phyloP scores from a whole-genome alignment of 2,329 filamentous ascomycete species.

The Alternaria hordeiaustralica region DNA sequence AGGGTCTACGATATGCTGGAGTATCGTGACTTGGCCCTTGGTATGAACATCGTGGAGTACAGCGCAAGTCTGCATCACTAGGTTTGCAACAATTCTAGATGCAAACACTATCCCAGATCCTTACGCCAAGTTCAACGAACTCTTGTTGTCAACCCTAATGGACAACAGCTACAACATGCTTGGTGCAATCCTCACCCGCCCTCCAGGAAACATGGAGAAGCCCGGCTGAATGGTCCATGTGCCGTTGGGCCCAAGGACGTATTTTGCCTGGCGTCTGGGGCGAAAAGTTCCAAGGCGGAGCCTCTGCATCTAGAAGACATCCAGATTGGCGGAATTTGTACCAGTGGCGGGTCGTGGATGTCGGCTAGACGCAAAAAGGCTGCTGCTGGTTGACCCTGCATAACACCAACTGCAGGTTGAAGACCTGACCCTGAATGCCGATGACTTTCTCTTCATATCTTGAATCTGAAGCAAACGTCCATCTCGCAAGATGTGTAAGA shows the following conservation, averaged over 20 bases:
- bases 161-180: background rate
- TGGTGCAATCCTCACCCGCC: background rate
- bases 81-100: background rate
- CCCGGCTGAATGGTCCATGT: background rate
- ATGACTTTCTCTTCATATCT: background rate
- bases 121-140: background rate
- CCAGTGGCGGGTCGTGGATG: background rate
- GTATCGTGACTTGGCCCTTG: background rate
- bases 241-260: constrained; percentile 13
- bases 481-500: background rate
- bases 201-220: background rate
- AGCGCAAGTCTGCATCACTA: background rate
- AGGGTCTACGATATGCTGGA: background rate
- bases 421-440: constrained; percentile 11
- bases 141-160: background rate
- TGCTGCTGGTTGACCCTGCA: constrained; percentile 35
- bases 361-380: constrained; percentile 8
- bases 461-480: background rate
- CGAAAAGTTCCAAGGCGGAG: constrained; percentile 5
- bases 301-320: constrained; percentile 1
- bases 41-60: background rate
- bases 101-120: background rate
- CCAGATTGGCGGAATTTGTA: constrained; percentile 13
- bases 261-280: constrained; percentile 4
- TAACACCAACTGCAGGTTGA: constrained; percentile 18